Conservation (phyloP, 2,329 filamentous ascomycete genomes). For the Rhynchosporium secalis region DNA sequence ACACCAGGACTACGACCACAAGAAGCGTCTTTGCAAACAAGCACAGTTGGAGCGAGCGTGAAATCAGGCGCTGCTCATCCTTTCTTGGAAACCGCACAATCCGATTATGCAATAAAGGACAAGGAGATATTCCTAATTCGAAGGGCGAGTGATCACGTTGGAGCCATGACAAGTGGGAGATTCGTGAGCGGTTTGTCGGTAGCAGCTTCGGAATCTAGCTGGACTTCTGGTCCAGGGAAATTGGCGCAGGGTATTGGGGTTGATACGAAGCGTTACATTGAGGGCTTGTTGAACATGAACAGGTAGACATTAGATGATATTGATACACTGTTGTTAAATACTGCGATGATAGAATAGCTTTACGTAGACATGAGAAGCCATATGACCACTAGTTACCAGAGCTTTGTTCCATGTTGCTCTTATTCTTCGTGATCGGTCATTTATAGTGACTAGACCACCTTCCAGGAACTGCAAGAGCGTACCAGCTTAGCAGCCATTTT, state of each 20-base stretch:
- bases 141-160: conserved; percentile 56
- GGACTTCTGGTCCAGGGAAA: conserved; percentile 58
- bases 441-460: too few relatives aligned
- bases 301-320: conserved; percentile 20
- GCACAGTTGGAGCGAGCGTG: conserved; percentile 26
- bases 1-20: background rate
- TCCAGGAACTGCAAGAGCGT: background rate
- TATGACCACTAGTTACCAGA: background rate
- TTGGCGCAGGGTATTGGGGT: conserved; percentile 74
- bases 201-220: conserved; percentile 44
- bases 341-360: background rate
- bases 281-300: conserved; percentile 64
- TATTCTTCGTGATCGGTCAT: too few relatives aligned
- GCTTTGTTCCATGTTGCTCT: too few relatives aligned
- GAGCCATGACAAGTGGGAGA: conserved; percentile 20
- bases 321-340: background rate
- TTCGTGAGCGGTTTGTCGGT: conserved; percentile 26
- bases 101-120: conserved; percentile 27
- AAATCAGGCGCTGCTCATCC: conserved; percentile 36
- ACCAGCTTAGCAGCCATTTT: too few relatives aligned
- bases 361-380: background rate
- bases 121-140: conserved; percentile 65
- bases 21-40: conserved; percentile 19
- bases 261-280: conserved; percentile 74
- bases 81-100: conserved; percentile 26